Evolutionary conservation across 768 basidiomycete species (phyloP).

Genomic region (Pleurotus ostreatus): DNA sequence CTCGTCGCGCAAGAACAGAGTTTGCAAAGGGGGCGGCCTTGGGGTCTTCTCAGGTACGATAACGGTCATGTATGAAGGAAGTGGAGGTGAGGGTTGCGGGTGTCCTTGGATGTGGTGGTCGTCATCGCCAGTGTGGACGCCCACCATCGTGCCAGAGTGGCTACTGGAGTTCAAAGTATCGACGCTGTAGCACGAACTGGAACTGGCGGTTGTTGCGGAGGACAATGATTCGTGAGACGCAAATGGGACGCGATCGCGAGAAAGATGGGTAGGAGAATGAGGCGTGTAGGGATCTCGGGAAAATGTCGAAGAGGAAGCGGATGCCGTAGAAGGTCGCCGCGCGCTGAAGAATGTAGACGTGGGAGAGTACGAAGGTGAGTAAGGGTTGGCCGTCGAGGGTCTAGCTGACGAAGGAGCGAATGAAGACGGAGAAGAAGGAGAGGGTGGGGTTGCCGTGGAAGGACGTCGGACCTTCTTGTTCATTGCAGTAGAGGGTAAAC

Average conservation of each 20-base stretch:
- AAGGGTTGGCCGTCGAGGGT: neutral
- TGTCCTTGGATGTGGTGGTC: neutral
- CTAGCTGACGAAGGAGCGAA: neutral
- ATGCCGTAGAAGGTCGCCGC: neutral
- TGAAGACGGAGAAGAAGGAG: neutral
- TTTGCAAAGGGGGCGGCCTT: neutral
- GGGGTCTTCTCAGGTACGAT: neutral
- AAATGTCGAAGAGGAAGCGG: neutral
- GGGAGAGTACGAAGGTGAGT: neutral
- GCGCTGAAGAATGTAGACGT: neutral
- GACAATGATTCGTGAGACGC: slow-evolving; percentile 3
- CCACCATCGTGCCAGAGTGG: neutral
- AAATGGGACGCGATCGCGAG: neutral
- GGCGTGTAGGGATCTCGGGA: neutral
- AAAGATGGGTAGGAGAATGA: neutral
- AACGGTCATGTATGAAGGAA: too few species aligned
- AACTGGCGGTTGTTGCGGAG: slow-evolving; percentile 2
- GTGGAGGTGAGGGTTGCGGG: neutral
- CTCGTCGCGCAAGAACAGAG: neutral
- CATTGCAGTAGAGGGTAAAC: neutral
- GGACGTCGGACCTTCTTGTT: neutral
- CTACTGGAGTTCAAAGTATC: neutral
- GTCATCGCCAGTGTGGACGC: neutral
- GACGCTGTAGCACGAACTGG: slow-evolving; percentile 5
- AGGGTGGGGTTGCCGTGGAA: neutral